phyloP scores from a whole-genome alignment of 2,329 filamentous ascomycete genomes.

The Lasiodiplodia sp. region DNA sequence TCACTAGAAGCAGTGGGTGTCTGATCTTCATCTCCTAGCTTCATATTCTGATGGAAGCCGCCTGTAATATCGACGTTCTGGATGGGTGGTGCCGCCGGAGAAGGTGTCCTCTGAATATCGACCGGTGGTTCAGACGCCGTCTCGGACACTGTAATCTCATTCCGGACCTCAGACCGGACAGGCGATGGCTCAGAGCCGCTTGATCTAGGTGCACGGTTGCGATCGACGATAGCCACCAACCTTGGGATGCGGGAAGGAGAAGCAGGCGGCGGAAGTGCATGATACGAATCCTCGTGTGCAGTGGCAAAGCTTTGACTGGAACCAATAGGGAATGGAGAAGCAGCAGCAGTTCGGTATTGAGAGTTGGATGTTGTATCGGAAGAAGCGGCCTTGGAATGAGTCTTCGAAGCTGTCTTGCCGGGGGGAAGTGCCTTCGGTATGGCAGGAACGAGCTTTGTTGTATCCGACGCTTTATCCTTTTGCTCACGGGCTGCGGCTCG shows the following conservation, averaged over 20 bases:
- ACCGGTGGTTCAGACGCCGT: background rate
- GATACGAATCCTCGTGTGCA: background rate
- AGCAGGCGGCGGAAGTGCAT: background rate
- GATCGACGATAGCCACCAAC: background rate
- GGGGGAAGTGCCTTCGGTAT: constrained; percentile 1
- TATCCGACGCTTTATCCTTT: constrained; percentile 6
- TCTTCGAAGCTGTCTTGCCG: background rate
- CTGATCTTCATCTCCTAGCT: background rate
- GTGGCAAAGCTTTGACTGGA: constrained; percentile 14
- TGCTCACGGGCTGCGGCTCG: constrained; percentile 26
- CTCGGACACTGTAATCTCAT: background rate
- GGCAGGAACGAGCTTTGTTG: background rate
- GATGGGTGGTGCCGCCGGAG: background rate
- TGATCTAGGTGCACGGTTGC: background rate
- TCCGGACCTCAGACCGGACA: background rate
- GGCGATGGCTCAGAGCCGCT: background rate
- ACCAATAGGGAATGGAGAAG: constrained; percentile 6
- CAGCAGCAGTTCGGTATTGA: constrained; percentile 1
- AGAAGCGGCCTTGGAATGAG: constrained; percentile 2
- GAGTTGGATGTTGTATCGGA: background rate
- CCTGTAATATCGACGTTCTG: background rate
- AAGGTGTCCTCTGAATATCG: background rate
- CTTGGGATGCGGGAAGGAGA: constrained; percentile 19
- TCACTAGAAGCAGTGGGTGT: background rate
- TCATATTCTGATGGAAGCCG: background rate